Conservation (phyloP, 2,329 filamentous ascomycete genomes). For the Coleophoma eucalyptorum region DNA sequence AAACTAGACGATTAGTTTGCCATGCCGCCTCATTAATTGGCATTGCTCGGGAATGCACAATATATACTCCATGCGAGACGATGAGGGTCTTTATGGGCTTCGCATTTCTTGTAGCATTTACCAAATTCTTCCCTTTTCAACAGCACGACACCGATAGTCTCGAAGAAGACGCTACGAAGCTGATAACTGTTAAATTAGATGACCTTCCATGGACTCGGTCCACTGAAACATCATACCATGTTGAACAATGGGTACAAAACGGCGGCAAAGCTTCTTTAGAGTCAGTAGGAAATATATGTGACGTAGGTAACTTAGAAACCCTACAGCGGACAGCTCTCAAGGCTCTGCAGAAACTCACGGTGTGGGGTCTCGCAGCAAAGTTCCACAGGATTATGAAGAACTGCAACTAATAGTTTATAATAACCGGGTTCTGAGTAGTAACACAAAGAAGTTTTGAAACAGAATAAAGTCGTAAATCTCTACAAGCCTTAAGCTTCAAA, state of each 20-base stretch:
- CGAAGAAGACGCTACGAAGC: too few species aligned
- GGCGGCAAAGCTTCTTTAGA: not conserved
- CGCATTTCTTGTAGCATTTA: not conserved
- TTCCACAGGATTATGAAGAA: not conserved
- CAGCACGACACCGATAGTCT: not conserved
- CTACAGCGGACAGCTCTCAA: not conserved
- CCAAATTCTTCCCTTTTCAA: not conserved
- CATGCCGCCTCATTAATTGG: not conserved
- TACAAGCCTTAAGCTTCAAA: too few species aligned
- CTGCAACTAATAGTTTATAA: too few species aligned
- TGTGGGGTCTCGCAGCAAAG: not conserved
- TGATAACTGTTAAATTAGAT: not conserved
- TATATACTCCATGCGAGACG: not conserved
- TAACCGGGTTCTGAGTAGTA: too few species aligned
- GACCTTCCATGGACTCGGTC: not conserved
- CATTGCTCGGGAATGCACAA: not conserved
- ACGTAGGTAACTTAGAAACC: not conserved
- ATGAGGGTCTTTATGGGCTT: not conserved
- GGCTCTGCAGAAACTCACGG: not conserved
- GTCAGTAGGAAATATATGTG: conserved; percentile 1
- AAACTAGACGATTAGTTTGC: not conserved
- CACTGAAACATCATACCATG: not conserved
- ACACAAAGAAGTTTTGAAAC: too few species aligned
- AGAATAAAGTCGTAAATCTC: too few species aligned
- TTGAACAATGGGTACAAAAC: not conserved